Conservation (phyloP, 1,139 yeast genomes). For the Tardiomyces depauwii region DNA sequence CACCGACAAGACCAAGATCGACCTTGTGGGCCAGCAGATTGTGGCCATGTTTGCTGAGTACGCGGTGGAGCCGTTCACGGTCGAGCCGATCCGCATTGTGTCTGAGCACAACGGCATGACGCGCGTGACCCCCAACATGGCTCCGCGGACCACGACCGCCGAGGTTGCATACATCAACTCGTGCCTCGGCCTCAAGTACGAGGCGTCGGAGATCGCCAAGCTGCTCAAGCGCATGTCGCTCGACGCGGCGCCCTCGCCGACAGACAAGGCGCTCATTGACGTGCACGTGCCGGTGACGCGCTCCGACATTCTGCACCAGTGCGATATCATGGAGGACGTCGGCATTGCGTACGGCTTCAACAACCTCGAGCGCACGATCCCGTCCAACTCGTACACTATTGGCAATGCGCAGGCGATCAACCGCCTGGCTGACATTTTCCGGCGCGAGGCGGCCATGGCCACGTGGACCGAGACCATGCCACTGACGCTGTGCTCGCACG, state of each 20-base stretch:
- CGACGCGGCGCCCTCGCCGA: slow-evolving; percentile 42
- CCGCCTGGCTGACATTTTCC: slow-evolving; percentile 80
- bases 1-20: slow-evolving; percentile 88
- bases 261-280: slow-evolving; percentile 43
- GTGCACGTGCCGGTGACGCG: slow-evolving; percentile 86
- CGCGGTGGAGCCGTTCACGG: slow-evolving; percentile 45
- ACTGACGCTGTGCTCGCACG: slow-evolving; percentile 88
- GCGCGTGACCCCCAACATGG: slow-evolving; percentile 64
- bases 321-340: slow-evolving; percentile 98
- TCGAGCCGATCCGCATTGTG: slow-evolving; percentile 81
- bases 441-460: slow-evolving; percentile 86
- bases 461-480: slow-evolving; percentile 97
- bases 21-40: slow-evolving; percentile 78
- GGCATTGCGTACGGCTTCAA: slow-evolving; percentile 95
- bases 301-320: slow-evolving; percentile 91
- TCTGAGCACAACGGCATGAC: slow-evolving; percentile 76
- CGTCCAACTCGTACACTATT: slow-evolving; percentile 66
- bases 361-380: slow-evolving; percentile 73
- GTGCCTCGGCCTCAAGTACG: slow-evolving; percentile 68
- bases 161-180: slow-evolving; percentile 84
- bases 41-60: slow-evolving; percentile 95
- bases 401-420: slow-evolving; percentile 87
- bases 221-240: slow-evolving; percentile 77
- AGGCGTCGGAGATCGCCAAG: slow-evolving; percentile 55
- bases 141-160: slow-evolving; percentile 58